Percentiles rank a stretch among this genome's conserved stretches.
These are phyloP conservation scores for Trichoderma polysporum DNA, from an alignment of 2,329 filamentous ascomycete species.

Conservation along the genomic window DNA sequence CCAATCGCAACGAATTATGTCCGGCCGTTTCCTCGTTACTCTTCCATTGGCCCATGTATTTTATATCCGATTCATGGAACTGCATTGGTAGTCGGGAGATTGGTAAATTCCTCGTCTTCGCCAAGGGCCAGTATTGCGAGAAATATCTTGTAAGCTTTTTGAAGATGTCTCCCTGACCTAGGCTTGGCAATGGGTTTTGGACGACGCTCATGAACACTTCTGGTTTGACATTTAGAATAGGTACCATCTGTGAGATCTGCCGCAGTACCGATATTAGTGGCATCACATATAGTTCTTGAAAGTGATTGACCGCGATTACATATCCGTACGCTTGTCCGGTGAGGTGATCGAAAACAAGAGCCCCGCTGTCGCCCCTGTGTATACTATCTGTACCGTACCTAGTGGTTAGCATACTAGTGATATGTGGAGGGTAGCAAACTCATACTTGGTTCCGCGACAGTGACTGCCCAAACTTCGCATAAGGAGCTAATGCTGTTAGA, in stretches of 20 bases:
- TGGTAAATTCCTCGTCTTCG: too few species aligned
- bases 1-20: too few species aligned
- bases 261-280: neutral
- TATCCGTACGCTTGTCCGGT: neutral
- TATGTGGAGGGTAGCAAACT: accelerated
- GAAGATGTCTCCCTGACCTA: neutral
- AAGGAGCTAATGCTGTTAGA: neutral
- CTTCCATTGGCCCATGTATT: too few species aligned
- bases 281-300: neutral
- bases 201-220: neutral
- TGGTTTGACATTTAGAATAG: neutral
- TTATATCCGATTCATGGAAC: too few species aligned
- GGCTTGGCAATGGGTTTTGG: neutral
- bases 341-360: neutral
- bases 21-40: too few species aligned
- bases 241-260: neutral
- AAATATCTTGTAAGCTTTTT: neutral
- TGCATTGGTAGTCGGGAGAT: too few species aligned
- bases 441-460: neutral
- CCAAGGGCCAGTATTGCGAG: neutral
- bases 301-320: neutral
- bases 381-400: neutral
- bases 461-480: neutral
- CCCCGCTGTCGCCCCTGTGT: neutral
- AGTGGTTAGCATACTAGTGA: neutral